phyloP scores from a whole-genome alignment of 176 grass and related monocot genomes.

The Sorghum bicolor region DNA sequence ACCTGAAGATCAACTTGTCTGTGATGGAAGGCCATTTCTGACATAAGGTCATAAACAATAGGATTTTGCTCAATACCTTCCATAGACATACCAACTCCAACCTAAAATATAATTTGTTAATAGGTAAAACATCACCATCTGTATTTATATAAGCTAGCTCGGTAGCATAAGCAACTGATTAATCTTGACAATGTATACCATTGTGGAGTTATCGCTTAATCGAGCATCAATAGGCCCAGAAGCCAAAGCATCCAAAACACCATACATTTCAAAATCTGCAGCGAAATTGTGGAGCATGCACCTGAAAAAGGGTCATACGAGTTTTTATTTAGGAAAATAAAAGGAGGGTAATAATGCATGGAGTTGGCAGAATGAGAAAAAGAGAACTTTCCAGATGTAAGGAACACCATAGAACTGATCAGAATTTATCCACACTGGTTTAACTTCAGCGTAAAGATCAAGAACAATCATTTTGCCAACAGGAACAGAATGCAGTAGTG shows the following conservation, averaged over 20 bases:
- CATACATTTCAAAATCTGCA: slow-evolving; percentile 92
- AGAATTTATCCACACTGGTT: slow-evolving; percentile 79
- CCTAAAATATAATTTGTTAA: slow-evolving; percentile 24
- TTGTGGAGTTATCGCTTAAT: slow-evolving; percentile 75
- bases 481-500: slow-evolving; percentile 84
- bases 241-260: slow-evolving; percentile 70
- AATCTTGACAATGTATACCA: slow-evolving; percentile 47
- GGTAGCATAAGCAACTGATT: slow-evolving; percentile 14
- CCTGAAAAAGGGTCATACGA: slow-evolving; percentile 40
- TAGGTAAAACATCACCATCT: background rate
- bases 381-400: slow-evolving; percentile 82
- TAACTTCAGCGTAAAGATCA: slow-evolving; percentile 94
- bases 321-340: slow-evolving; percentile 5
- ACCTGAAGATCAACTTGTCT: slow-evolving; percentile 78
- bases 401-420: slow-evolving; percentile 92
- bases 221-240: slow-evolving; percentile 77
- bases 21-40: slow-evolving; percentile 87
- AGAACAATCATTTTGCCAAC: slow-evolving; percentile 86
- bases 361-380: background rate
- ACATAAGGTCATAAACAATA: slow-evolving; percentile 97
- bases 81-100: slow-evolving; percentile 99
- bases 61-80: slow-evolving; percentile 99
- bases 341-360: background rate
- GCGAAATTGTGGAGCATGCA: slow-evolving; percentile 97
- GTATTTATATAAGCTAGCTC: slow-evolving; percentile 14